phyloP scores from a whole-genome alignment of 768 basidiomycete species.

The Boletellus sp. region DNA sequence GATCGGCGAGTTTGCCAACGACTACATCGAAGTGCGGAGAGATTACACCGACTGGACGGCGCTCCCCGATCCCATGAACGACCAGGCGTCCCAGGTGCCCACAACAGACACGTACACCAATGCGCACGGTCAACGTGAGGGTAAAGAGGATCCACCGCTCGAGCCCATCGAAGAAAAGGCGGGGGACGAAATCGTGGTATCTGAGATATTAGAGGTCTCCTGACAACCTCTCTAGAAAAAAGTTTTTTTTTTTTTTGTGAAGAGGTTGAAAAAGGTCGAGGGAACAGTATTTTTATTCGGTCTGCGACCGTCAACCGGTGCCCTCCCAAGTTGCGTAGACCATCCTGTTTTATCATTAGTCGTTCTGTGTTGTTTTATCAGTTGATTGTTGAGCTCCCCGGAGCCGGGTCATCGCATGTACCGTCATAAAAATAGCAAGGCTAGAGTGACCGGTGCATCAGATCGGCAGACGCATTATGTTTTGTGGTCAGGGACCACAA shows the following conservation, averaged over 20 bases:
- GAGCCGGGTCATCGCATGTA: too few species aligned
- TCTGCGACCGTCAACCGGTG: too few species aligned
- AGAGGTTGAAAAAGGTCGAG: background rate
- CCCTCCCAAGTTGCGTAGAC: too few species aligned
- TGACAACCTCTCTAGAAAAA: background rate
- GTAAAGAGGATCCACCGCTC: slow-evolving; percentile 14
- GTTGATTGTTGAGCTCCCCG: too few species aligned
- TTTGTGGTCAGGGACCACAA: too few species aligned
- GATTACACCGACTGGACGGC: slow-evolving; percentile 55
- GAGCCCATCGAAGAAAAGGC: slow-evolving; percentile 17
- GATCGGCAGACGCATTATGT: too few species aligned
- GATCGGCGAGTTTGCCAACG: slow-evolving; percentile 68
- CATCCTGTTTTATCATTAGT: too few species aligned
- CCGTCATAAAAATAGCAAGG: too few species aligned
- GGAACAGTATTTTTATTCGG: too few species aligned
- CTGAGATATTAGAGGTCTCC: background rate
- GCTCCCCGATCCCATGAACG: slow-evolving; percentile 19
- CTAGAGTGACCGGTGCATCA: too few species aligned
- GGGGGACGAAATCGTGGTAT: background rate
- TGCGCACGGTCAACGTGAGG: slow-evolving; percentile 29
- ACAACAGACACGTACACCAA: slow-evolving; percentile 17
- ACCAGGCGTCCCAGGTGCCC: slow-evolving; percentile 4
- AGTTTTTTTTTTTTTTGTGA: too few species aligned
- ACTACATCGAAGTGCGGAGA: slow-evolving; percentile 67
- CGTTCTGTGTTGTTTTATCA: too few species aligned